Base-by-base conservation (phyloP, 495 filamentous ascomycete species). In the Friedmanniomyces simplex region DNA sequence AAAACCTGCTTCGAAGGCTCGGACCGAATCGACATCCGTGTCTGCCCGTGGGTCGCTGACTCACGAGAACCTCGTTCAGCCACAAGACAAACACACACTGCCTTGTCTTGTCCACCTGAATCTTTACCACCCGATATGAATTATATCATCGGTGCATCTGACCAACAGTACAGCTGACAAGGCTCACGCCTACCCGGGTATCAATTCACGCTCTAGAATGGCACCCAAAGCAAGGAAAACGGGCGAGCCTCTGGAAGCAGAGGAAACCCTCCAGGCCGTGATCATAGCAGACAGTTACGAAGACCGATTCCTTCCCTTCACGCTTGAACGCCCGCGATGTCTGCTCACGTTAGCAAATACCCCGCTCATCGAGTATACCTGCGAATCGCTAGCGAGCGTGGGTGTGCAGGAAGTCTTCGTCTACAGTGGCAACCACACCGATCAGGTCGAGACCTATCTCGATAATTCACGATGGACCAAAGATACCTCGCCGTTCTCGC, bases 211-310 rank as follows among this genome's bases (percentile, higher is more conserved):
- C n/a, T n/a, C 13, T 13, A 43, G 39, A 37, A 76, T 76, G 74
- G 54, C 72, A n/a, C 71, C 74, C 11, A 76, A 75, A 52, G 57
- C 70, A 68, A 86, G 79, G 52, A 83, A 89, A 76, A 71, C 68
- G 46, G 70, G 76, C 49, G 79, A 68, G 20, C 76, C 84, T 46
- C 83, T 87, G 54, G 80, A 87, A 65, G 74, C 82, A 46, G 91
- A 96, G 65, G 87, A 95, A 67, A 82, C 85, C 8, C 77, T 97
- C 45, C 91, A 96, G 72, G 91, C 91, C 45, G 89, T 97, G 63
- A 88, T 91, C 71, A 81, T 97, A 62, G 85, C 90, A 58, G 94
- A 98, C 76, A 88, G 89, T 7, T 97, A 93, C 68, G 89, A 96
- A 71, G 90, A 88, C 10, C 75, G 87, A 68, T 97, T 96, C 69